Base-by-base conservation (phyloP, 805 yeast genomes). In the Kodamaea laetipori region DNA sequence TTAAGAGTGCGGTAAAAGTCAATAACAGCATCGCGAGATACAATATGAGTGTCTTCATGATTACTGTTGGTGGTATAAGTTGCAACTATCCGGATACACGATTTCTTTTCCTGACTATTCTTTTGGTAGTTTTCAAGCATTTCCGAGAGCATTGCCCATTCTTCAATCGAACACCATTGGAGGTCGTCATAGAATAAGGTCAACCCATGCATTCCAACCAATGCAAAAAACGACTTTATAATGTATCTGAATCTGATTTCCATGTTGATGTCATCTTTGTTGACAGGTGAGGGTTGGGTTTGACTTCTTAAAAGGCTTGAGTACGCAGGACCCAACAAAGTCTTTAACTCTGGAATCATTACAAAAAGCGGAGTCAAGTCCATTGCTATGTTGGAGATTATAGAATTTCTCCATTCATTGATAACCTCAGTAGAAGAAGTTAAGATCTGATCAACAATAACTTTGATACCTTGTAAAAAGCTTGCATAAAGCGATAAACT, bases 101-200 rank as follows among this genome's bases (percentile, higher is more conserved):
- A 35, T 6, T 39, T 48, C 19, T 49, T 44, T 10, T 46, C 47
- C 13, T 26, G 19, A 26, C 44, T 37, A 6, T 47, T 45, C 7
- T 26, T n/a, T 31, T 47, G 41, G 41, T 51, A 50, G 39, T 45
- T 56, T 15, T 50, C 52, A 6, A 60, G 39, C 4, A 65, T 52
- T 35, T 70, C 74, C 6, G 53, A 47, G 3, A 63, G 40, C 46
- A 71, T 42, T 4, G 33, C 43, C 50, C 65, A 56, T 45, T 66
- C 72, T 8, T 52, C 57, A 6, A 44, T 48, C 0, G 77, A 60
- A 43, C 73, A 65, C 68, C 73, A 69, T 41, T 76, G 77, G 18
- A 72, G 50, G 53, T 76, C 78, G 49, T 76, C 80, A 23, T 73
- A 54, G 37, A 72, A 61, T 1, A 76, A 47, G 0, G 78, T 73